Base-by-base conservation (phyloP, 805 yeast species). In the Pichia phayaonensis region DNA sequence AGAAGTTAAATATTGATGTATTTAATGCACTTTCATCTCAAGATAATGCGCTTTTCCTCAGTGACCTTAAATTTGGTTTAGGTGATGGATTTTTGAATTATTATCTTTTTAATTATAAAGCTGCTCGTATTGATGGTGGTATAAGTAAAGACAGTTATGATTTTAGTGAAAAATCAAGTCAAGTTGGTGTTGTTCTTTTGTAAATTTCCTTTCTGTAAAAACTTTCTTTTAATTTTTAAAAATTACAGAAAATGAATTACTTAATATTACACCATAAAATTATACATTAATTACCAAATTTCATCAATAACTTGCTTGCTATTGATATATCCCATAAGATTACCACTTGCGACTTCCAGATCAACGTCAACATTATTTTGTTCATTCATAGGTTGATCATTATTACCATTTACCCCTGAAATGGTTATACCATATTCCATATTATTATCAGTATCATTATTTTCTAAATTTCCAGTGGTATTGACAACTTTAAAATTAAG, bases 41-140 rank as follows among this genome's bases (percentile, higher is more conserved):
- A 70, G 99, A 94, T 63, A 94, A 94, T 66, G 75, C 89, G 16
- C 70, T 86, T 53, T 89, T 94, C 70, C 72, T 94, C 56, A 84
- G 87, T 24, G 82, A 86, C 40, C 75, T 86, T 68, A 87, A 88
- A 64, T 94, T 94, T 65, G 96, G 97, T 34, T 79, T 81, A 45
- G 99, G 99, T 42, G 98, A 92, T 66, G 99, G 99, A 0, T 78
- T 79, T 62, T 75, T 94, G 62, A 86, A 94, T 68, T 94, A 86
- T 68, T 94, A 94, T 64, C 71, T 94, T 56, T 94, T 94, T 77
- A 94, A 94, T 68, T 94, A 90, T 73, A 83, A 75, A 62, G 83
- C 95, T 5, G 80, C 80, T 68, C 90, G 89, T 4, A 78, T 94
- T 42, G 69, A 73, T 51, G 96, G 97, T 36, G 99, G 99, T 8